phyloP scores from a whole-genome alignment of 2,329 filamentous ascomycete genomes.

The Calonectria multiphialidica region DNA sequence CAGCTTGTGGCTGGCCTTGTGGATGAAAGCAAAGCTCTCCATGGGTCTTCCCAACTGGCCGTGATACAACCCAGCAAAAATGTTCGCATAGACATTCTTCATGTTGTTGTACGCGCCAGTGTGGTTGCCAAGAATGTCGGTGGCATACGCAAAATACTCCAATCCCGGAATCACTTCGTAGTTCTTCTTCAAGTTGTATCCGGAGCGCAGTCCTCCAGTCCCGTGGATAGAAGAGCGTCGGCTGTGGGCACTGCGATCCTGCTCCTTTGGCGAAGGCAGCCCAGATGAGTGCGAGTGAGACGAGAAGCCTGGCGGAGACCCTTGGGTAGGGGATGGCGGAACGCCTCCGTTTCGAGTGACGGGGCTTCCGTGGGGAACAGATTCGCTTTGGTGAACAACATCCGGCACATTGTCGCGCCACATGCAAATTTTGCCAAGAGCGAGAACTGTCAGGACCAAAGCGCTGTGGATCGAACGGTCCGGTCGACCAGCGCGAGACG shows the following conservation, averaged over 20 bases:
- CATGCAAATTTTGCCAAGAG: conserved; percentile 85
- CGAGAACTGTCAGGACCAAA: conserved; percentile 84
- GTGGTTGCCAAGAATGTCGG: conserved; percentile 87
- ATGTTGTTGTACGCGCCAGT: conserved; percentile 83
- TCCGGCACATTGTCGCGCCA: conserved; percentile 68
- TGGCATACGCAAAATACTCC: conserved; percentile 89
- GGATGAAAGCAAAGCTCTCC: conserved; percentile 80
- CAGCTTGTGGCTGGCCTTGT: conserved; percentile 67
- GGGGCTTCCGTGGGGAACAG: conserved; percentile 50
- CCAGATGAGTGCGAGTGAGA: conserved; percentile 63
- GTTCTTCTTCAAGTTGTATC: conserved; percentile 64
- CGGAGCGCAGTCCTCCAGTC: conserved; percentile 39
- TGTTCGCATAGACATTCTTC: conserved; percentile 85
- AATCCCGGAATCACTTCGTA: conserved; percentile 90
- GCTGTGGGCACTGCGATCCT: conserved; percentile 58
- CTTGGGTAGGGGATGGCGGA: conserved; percentile 64
- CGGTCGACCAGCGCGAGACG: conserved; percentile 60
- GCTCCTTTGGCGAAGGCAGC: conserved; percentile 65
- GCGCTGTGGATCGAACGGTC: conserved; percentile 82
- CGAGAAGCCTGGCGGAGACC: conserved; percentile 63
- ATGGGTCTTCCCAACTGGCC: conserved; percentile 89
- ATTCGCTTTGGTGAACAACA: conserved; percentile 58
- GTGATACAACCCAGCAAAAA: conserved; percentile 89
- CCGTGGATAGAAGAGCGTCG: conserved; percentile 67
- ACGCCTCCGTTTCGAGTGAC: conserved; percentile 61